Conservation (phyloP, 352 stramenopile species). For the Lagenidium giganteum region DNA sequence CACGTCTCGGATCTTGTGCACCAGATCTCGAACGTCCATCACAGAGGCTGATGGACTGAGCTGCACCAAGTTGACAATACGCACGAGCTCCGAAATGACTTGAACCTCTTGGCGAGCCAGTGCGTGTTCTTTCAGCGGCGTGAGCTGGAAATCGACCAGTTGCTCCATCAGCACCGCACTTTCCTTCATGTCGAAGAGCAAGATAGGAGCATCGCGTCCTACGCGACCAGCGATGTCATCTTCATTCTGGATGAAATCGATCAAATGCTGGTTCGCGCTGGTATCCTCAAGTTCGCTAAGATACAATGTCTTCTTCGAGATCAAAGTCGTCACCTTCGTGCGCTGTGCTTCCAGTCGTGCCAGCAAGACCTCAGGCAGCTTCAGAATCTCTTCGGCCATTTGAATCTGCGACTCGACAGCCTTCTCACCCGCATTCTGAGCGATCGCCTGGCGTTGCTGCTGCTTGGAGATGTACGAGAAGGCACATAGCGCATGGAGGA, state of each 20-base stretch:
- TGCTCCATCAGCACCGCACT: conserved; percentile 54
- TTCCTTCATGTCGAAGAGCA: conserved; percentile 81
- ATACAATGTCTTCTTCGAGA: conserved; percentile 72
- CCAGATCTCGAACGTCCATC: conserved; percentile 1
- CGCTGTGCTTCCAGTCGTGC: conserved; percentile 60
- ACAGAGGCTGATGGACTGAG: conserved; percentile 5
- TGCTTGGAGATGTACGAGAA: conserved; percentile 72
- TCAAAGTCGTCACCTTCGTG: conserved; percentile 36
- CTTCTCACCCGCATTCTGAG: not conserved
- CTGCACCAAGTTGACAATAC: conserved; percentile 50
- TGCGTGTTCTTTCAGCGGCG: conserved; percentile 63
- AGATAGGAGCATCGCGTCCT: conserved; percentile 57
- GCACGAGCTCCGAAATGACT: conserved; percentile 48
- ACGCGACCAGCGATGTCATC: conserved; percentile 12
- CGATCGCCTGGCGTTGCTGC: conserved; percentile 29
- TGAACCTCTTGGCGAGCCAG: conserved; percentile 62
- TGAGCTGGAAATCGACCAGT: conserved; percentile 76
- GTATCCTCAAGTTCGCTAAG: conserved; percentile 43
- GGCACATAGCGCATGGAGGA: conserved; percentile 75
- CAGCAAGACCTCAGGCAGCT: conserved; percentile 52
- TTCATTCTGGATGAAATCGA: conserved; percentile 25
- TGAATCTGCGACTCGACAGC: conserved; percentile 12
- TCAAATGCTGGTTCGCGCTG: conserved; percentile 20
- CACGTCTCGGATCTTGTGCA: conserved; percentile 22
- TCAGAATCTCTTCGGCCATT: conserved; percentile 65